These are phyloP conservation scores for Fusarium subtropicale DNA, from an alignment of 2,329 filamentous ascomycete genomes.

Conservation along the genomic window DNA sequence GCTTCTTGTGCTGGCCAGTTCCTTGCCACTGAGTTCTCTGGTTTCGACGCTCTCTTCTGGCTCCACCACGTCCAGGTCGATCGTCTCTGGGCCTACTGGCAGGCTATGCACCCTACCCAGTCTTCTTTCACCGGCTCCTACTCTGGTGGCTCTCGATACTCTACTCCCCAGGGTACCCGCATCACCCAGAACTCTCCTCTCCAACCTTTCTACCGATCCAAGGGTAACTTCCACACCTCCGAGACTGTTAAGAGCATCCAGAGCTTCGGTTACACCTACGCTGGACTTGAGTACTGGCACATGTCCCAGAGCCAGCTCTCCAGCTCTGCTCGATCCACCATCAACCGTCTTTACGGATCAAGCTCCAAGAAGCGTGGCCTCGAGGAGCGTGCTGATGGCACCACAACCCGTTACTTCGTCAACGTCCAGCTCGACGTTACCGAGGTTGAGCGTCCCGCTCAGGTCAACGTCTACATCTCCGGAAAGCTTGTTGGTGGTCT, in stretches of 20 bases:
- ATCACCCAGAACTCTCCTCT: constrained; percentile 61
- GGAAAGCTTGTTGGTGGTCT: constrained; percentile 51
- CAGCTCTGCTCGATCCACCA: constrained; percentile 47
- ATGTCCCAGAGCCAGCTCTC: constrained; percentile 49
- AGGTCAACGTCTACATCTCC: constrained; percentile 51
- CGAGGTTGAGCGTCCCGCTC: constrained; percentile 53
- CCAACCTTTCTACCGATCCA: constrained; percentile 61
- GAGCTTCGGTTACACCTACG: constrained; percentile 56
- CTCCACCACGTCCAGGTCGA: constrained; percentile 70
- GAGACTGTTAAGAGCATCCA: constrained; percentile 50
- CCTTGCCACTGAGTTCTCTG: constrained; percentile 54
- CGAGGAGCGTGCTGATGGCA: constrained; percentile 26
- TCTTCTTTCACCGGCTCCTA: constrained; percentile 53
- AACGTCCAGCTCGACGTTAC: constrained; percentile 51
- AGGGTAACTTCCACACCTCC: constrained; percentile 58
- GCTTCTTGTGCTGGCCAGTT: constrained; percentile 57
- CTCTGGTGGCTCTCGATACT: constrained; percentile 53
- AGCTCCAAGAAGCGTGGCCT: constrained; percentile 1
- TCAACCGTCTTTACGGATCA: constrained; percentile 52
- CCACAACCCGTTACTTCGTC: constrained; percentile 52
- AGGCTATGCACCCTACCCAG: constrained; percentile 55
- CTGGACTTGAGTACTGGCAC: constrained; percentile 52
- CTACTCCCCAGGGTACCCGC: constrained; percentile 53
- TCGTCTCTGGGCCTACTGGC: constrained; percentile 70
- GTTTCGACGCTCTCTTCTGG: constrained; percentile 62